Percentiles rank a stretch among this genome's conserved stretches.
phyloP scores from a whole-genome alignment of 2,329 filamentous ascomycete genomes.

The Trichophyton equinum region DNA sequence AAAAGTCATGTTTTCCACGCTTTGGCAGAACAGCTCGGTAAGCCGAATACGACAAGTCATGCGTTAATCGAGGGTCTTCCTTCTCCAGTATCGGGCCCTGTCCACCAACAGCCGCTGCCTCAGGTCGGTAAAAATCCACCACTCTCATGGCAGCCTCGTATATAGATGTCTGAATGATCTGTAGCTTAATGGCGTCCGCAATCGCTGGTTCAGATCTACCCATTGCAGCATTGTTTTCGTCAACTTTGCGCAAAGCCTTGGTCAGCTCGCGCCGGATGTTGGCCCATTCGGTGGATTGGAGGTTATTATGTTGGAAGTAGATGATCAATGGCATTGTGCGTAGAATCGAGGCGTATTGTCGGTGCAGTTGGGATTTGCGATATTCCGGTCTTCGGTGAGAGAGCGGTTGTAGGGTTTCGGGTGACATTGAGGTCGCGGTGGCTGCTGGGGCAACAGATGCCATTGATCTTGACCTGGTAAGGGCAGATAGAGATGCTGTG shows the following conservation, averaged over 20 bases:
- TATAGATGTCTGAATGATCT: conserved; percentile 80
- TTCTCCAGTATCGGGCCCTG: conserved; percentile 25
- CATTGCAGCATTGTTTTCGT: conserved; percentile 52
- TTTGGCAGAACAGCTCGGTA: conserved; percentile 39
- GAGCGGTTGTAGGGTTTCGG: conserved; percentile 55
- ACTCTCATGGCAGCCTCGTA: conserved; percentile 74
- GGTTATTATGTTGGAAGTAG: conserved; percentile 71
- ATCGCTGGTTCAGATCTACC: conserved; percentile 34
- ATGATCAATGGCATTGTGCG: conserved; percentile 75
- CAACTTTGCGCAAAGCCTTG: conserved; percentile 49
- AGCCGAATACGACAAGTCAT: conserved; percentile 47
- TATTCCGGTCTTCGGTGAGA: conserved; percentile 76
- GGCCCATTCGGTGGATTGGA: conserved; percentile 62
- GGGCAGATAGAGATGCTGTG: conserved; percentile 5
- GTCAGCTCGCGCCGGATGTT: conserved; percentile 58
- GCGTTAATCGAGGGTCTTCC: conserved; percentile 36
- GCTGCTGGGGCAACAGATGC: conserved; percentile 32
- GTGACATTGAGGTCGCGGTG: conserved; percentile 10
- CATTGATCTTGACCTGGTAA: background rate
- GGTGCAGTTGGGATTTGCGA: conserved; percentile 78
- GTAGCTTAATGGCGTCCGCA: conserved; percentile 55
- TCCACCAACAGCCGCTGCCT: conserved; percentile 19
- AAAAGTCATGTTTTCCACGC: conserved; percentile 49
- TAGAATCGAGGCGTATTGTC: conserved; percentile 77
- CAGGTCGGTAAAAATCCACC: conserved; percentile 65